Base-by-base conservation (phyloP, 2,329 filamentous ascomycete genomes). In the Zymoseptoria crescenta region DNA sequence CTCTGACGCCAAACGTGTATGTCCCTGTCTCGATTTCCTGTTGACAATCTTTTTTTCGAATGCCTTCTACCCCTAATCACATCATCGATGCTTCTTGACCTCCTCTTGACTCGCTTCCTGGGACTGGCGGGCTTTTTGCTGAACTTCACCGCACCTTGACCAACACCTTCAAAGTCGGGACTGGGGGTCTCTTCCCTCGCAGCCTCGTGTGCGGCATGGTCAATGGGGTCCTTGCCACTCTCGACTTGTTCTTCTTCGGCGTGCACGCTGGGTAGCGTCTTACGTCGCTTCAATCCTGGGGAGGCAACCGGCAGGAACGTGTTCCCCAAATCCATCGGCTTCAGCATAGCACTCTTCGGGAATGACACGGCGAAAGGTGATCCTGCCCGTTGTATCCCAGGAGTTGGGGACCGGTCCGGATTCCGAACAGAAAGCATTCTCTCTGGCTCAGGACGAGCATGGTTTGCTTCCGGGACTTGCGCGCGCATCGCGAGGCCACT, bases 291-390 rank as follows among this genome's bases (percentile, higher is more conserved):
- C 20, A 71, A 64, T 48, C 62, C 35, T 45, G 35, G 61, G 52
- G 59, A 64, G 8, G 67, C 61, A 29, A 65, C 64, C 5, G 65
- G 62, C 10, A 64, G 58, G 62, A 70, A 72, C 10, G 72, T 71
- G 56, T 69, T 71, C 30, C 64, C 68, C 7, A 74, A 61, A 49
- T 72, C 64, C 52, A 74, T 63, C 13, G 73, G 73, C 63, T 74
- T 73, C 49, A 74, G 61, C 20, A 65, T 62, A 1, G 70, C 68
- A 55, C 71, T 73, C 49, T 73, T 68, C 8, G 73, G 73, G 56
- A 74, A 74, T 21, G 72, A 67, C 6, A 74, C 67, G 5, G 72
- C 72, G 60, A 71, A 72, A 3, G 72, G 69, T 3, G 72, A 73
- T 41, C 64, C 66, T 5, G 57, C 63, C 49, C 65, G 59, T 35